phyloP scores from a whole-genome alignment of 1,284 basidiomycete genomes.

The Microbotryum intermedium region DNA sequence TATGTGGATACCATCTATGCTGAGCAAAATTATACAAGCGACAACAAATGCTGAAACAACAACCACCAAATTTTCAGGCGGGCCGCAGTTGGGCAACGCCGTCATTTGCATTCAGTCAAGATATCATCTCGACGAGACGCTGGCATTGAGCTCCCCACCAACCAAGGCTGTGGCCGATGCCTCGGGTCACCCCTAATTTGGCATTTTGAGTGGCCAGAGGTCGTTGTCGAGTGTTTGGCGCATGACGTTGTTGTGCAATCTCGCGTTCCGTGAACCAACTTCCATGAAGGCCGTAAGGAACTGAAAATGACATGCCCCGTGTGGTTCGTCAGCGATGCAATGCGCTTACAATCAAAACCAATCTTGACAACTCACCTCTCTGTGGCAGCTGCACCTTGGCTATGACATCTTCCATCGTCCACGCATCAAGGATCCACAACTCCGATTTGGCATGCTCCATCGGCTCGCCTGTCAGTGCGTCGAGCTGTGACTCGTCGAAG shows the following conservation, averaged over 20 bases:
- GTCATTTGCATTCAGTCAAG: too few relatives aligned
- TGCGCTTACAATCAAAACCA: conserved; percentile 9
- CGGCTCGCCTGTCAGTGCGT: conserved; percentile 37
- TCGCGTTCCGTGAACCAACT: conserved; percentile 37
- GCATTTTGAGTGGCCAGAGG: neutral
- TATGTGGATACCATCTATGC: too few relatives aligned
- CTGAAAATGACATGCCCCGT: conserved; percentile 8
- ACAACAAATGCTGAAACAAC: too few relatives aligned
- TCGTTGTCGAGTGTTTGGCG: conserved; percentile 1
- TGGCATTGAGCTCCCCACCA: too few relatives aligned
- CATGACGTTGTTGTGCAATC: conserved; percentile 30
- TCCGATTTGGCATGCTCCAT: conserved; percentile 38
- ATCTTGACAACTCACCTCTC: conserved; percentile 30
- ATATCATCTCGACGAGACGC: too few relatives aligned
- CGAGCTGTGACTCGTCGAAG: conserved; percentile 43
- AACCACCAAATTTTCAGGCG: too few relatives aligned
- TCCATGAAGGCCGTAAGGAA: conserved; percentile 40
- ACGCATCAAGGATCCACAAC: conserved; percentile 46
- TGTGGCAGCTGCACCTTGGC: conserved; percentile 44
- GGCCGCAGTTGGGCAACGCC: too few relatives aligned
- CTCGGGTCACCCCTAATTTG: too few relatives aligned
- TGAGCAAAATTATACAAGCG: too few relatives aligned
- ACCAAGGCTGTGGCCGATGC: too few relatives aligned
- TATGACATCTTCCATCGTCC: conserved; percentile 39
- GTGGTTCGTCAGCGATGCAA: conserved; percentile 12